A percentile compares a stretch with the other conserved stretches of the same genome.
phyloP scores from a whole-genome alignment of 345 rosid species.

The Chamaenerion angustifolium region DNA sequence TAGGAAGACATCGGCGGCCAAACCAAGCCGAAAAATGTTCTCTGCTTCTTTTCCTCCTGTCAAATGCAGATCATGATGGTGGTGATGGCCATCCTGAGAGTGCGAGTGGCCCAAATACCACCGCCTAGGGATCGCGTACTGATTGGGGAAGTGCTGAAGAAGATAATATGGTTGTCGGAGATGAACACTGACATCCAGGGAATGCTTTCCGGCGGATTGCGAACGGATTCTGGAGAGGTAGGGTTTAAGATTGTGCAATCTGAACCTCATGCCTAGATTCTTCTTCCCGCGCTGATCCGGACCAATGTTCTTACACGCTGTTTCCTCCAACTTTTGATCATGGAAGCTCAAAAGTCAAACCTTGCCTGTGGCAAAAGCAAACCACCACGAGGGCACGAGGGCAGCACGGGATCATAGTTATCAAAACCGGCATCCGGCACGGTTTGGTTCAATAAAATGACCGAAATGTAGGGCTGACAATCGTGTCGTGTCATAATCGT shows the following conservation, averaged over 20 bases:
- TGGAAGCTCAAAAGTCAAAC: slow-evolving; percentile 5
- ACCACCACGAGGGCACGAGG: too few species aligned
- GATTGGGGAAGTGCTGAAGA: slow-evolving; percentile 9
- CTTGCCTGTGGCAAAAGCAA: background rate
- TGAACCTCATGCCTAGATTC: slow-evolving; percentile 28
- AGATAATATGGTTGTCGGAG: slow-evolving; percentile 7
- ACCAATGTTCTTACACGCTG: background rate
- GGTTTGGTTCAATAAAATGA: too few species aligned
- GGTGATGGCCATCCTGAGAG: slow-evolving; percentile 13
- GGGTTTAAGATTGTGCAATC: slow-evolving; percentile 29
- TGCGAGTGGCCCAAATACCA: slow-evolving; percentile 66
- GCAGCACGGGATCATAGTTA: too few species aligned
- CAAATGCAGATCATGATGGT: slow-evolving; percentile 13
- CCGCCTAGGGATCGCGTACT: slow-evolving; percentile 29
- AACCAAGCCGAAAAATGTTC: slow-evolving; percentile 66
- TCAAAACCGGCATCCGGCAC: too few species aligned
- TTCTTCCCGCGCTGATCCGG: background rate
- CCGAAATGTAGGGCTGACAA: too few species aligned
- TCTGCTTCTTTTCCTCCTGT: slow-evolving; percentile 35
- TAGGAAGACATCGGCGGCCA: slow-evolving; percentile 42
- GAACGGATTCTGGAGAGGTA: slow-evolving; percentile 20
- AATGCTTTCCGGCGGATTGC: slow-evolving; percentile 7
- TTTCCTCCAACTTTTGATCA: background rate
- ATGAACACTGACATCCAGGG: slow-evolving; percentile 8
- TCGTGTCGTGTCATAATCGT: too few species aligned